Evolutionary conservation across 1,284 basidiomycete genomes (phyloP), one percentile per base, ranked within the genome.

Genomic region (Malassezia brasiliensis): DNA sequence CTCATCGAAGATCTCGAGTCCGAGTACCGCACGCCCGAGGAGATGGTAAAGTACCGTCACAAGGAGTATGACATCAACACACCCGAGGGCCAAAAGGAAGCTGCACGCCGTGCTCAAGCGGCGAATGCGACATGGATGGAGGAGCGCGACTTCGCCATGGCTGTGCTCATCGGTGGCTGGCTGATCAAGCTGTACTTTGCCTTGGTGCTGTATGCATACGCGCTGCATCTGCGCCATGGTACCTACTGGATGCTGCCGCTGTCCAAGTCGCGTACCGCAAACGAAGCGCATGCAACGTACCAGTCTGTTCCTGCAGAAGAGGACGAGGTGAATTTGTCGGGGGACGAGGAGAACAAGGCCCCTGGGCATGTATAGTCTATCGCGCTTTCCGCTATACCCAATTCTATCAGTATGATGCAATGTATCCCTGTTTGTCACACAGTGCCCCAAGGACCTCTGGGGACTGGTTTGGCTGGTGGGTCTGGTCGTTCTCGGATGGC

Each of bases 161-260:
- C 80, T 1, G 85, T 94, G 41, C 83, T 98, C 52, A 75, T 86
- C 15, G 53, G 85, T 1, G 87, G 90, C 7, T 98, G 90, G 88
- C 62, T 90, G 15, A 77, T 84, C 68, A 98, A 98, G 91, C 80
- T 94, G 62, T 98, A 96, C 79, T 91, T 96, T 76, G 86, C 87
- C 36, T 77, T 88, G 31, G 77, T 93, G 36, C 78, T 98, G 34
- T 98, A 96, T 76, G 96, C 93, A 10, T 96, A 89, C 75, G 90
- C 91, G 3, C 80, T 84, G 1, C 93, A 96, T 75, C 83, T 98
- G 44, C 86, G 91, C 36, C 86, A 86, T 68, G 88, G 88, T 45
- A 87, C 89, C 12, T 96, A 94, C 74, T 85, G 87, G 66, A 79
- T 84, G 15, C 83, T 96, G 40, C 86, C 88, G 3, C 79, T 80